phyloP scores from a whole-genome alignment of 108 stramenopile species.

The Cyclostephanos tholiformis region DNA sequence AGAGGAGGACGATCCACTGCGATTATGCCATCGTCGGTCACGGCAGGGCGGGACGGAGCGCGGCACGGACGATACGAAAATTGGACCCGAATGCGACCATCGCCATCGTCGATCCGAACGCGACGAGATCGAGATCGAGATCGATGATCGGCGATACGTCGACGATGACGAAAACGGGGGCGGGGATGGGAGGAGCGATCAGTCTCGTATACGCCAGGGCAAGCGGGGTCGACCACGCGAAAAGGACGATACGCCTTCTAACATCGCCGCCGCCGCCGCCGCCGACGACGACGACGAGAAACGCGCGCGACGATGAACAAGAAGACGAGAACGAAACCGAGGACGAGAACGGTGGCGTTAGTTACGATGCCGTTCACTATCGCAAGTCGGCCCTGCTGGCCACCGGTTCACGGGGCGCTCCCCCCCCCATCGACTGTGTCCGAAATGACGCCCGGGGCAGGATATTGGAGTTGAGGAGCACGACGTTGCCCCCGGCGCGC shows the following conservation, averaged over 20 bases:
- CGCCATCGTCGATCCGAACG: conserved; percentile 42
- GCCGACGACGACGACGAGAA: background rate
- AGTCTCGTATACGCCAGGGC: conserved; percentile 21
- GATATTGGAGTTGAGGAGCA: conserved; percentile 70
- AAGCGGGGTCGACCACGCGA: conserved; percentile 27
- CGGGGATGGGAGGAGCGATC: too few relatives aligned
- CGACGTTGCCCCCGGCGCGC: background rate
- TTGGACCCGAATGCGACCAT: conserved; percentile 42
- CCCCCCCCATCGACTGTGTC: conserved; percentile 71
- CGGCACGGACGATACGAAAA: conserved; percentile 27
- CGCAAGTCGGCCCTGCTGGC: conserved; percentile 77
- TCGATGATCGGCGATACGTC: background rate
- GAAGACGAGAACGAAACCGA: too few relatives aligned
- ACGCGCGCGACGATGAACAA: background rate
- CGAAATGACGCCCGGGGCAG: conserved; percentile 50
- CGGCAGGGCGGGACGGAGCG: conserved; percentile 48
- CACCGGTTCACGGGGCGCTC: conserved; percentile 79
- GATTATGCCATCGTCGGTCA: conserved; percentile 47
- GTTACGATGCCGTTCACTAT: conserved; percentile 50
- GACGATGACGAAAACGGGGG: background rate
- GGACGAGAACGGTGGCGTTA: too few relatives aligned
- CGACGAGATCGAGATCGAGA: background rate
- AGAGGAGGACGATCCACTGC: too few relatives aligned
- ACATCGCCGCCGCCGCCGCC: background rate
- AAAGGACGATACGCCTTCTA: conserved; percentile 24